Percentiles rank a stretch among this genome's conserved stretches.
phyloP scores from a whole-genome alignment of 805 yeast species.

The Wickerhamiella siamensis region DNA sequence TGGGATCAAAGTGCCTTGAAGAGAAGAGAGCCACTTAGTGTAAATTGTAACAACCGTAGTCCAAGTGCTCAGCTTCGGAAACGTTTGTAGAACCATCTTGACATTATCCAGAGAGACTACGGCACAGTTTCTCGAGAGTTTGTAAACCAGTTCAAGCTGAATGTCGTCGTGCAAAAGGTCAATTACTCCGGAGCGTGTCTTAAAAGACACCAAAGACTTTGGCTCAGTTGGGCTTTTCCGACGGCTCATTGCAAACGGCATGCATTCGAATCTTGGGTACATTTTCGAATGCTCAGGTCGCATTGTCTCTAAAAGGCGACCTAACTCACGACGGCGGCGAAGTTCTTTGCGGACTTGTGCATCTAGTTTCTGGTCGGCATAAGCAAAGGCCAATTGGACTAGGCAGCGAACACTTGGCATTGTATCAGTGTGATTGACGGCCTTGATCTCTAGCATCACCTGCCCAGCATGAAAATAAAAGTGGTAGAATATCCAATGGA shows the following conservation, averaged over 20 bases:
- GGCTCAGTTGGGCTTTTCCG: background rate
- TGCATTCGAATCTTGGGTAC: background rate
- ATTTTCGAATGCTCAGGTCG: background rate
- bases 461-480: background rate
- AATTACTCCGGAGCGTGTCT: background rate
- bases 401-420: slow-evolving; percentile 9
- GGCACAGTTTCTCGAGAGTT: background rate
- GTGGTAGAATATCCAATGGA: slow-evolving; percentile 9
- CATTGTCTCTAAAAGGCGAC: background rate
- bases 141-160: background rate
- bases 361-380: background rate
- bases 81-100: background rate
- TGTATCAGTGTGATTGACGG: background rate
- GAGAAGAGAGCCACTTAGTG: slow-evolving; percentile 1
- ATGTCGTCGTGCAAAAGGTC: slow-evolving; percentile 1
- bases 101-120: background rate
- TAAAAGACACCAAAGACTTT: background rate
- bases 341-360: background rate
- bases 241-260: background rate
- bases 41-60: slow-evolving; percentile 3
- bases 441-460: background rate
- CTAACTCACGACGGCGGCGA: background rate
- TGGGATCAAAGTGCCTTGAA: slow-evolving; percentile 12
- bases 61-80: background rate
- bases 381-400: no score